A percentile compares a stretch with the other conserved stretches of the same genome.
Evolutionary conservation across 116 monocot genomes (phyloP).

Genomic region (Cymodocea nodosa): DNA sequence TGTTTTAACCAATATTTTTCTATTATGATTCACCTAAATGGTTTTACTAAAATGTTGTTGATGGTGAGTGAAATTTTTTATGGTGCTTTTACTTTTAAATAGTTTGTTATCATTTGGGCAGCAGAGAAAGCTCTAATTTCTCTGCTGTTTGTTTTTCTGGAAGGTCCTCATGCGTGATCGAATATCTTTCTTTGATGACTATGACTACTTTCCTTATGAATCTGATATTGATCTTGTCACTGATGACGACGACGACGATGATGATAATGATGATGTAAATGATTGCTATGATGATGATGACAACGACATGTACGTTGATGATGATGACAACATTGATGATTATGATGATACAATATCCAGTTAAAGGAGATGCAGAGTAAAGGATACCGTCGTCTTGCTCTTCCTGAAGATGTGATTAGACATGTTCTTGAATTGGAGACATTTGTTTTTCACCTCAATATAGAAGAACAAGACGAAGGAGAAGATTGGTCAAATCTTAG

Average conservation of each 20-base stretch:
- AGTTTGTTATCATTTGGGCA: background rate
- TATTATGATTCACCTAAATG: background rate
- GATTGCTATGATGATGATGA: slow-evolving; percentile 9
- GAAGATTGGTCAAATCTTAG: slow-evolving; percentile 1
- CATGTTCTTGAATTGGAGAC: background rate
- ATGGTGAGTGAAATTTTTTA: background rate
- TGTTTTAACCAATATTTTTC: background rate
- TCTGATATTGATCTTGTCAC: no score
- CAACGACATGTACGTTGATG: no score
- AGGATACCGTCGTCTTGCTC: slow-evolving; percentile 15
- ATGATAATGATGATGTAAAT: slow-evolving; percentile 10
- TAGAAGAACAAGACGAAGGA: slow-evolving; percentile 34
- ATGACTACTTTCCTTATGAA: background rate
- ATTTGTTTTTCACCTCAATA: slow-evolving; percentile 29
- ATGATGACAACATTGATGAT: slow-evolving; percentile 1
- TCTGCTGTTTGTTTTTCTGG: slow-evolving; percentile 22
- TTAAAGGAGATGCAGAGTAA: slow-evolving; percentile 11
- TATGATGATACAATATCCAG: slow-evolving; percentile 17
- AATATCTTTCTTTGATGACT: slow-evolving; percentile 20
- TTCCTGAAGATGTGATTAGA: slow-evolving; percentile 22
- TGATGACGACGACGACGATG: background rate
- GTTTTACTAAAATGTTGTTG: background rate
- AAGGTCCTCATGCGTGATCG: slow-evolving; percentile 25
- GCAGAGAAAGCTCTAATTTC: slow-evolving; percentile 17
- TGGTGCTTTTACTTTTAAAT: background rate